Percentiles rank a stretch among this genome's conserved stretches.
These are phyloP conservation scores for Boletus mariae DNA, from an alignment of 1,284 basidiomycete genomes.

Conservation along the genomic window DNA sequence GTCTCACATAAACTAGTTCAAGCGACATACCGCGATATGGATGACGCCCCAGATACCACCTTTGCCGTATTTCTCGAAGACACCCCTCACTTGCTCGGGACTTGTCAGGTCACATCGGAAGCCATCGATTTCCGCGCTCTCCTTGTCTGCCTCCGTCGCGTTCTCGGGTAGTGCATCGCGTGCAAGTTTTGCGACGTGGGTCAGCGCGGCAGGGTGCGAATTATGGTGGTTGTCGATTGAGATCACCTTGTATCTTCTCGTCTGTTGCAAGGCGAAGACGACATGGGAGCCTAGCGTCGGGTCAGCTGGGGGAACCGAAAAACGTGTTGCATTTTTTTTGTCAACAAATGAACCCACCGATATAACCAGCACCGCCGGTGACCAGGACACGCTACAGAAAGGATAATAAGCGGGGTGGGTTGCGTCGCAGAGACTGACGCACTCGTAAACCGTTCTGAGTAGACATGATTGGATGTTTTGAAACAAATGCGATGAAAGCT, in stretches of 20 bases:
- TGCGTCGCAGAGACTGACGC: slow-evolving; percentile 14
- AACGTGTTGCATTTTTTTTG: not conserved
- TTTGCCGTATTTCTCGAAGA: slow-evolving; percentile 83
- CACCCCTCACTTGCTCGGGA: slow-evolving; percentile 62
- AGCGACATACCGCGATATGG: slow-evolving; percentile 79
- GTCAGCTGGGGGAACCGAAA: slow-evolving; percentile 10
- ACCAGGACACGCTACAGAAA: slow-evolving; percentile 64
- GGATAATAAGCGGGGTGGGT: slow-evolving; percentile 10
- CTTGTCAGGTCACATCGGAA: slow-evolving; percentile 73
- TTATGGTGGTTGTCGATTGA: slow-evolving; percentile 95
- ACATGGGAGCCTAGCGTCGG: slow-evolving; percentile 77
- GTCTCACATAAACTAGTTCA: not conserved
- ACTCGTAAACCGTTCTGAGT: slow-evolving; percentile 32
- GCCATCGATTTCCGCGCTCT: slow-evolving; percentile 69
- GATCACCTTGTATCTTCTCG: slow-evolving; percentile 85
- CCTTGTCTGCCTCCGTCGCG: slow-evolving; percentile 60
- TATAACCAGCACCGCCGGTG: slow-evolving; percentile 83
- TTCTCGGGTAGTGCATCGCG: slow-evolving; percentile 61
- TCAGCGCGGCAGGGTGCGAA: slow-evolving; percentile 72
- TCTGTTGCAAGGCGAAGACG: slow-evolving; percentile 81
- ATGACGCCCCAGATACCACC: slow-evolving; percentile 98
- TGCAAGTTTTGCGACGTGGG: slow-evolving; percentile 77
- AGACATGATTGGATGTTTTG: slow-evolving; percentile 23
- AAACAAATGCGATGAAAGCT: not conserved
- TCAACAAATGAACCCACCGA: slow-evolving; percentile 46